Evolutionary conservation across 2,329 filamentous ascomycete genomes (phyloP), one percentile per base, ranked within the genome.

Genomic region (Fusarium fracticaudum): DNA sequence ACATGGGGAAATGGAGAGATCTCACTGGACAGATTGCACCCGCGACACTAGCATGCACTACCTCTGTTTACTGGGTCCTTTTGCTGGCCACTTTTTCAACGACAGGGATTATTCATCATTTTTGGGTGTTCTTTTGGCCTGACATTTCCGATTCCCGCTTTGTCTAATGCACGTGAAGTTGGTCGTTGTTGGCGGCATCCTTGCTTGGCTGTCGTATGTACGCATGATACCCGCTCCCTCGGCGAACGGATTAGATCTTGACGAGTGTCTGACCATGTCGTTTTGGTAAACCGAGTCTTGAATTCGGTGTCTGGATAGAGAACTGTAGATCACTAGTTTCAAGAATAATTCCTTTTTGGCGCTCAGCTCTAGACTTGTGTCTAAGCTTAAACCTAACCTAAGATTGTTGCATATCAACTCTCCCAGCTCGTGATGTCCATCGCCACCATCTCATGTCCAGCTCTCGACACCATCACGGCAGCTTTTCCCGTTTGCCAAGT

Each of bases 1-100:
- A 74, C 71, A 74, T 74, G 71, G 71, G 71, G 71, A 48, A 69
- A 69, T 53, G 63, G 62, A 24, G 58, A 29, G 20, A 51, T 74
- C 31, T 74, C 24, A 74, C 61, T 64, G 71, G 71, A 4, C 15
- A 50, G 43, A 72, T 72, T 26, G 18, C 43, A 60, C 40, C 60
- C 55, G 40, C 12, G 45, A 54, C 38, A 55, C 65, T 57, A 53
- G 5, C 5, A 11, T 3, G 22, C 62, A n/a, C 65, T 54, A 54
- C 35, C 17, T 41, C 60, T 37, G 44, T 38, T 51, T 51, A 45
- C 26, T 20, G 53, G 48, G 38, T 45, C 50, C 20, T 38, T 66
- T 43, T 29, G 35, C 31, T 29, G 22, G 18, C 29, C 33, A 29
- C 29, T 51, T 40, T 59, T 43, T 33, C 2, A 8, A 1, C 11